phyloP scores from a whole-genome alignment of 2,329 filamentous ascomycete species.

The Neofusicoccum ribis region DNA sequence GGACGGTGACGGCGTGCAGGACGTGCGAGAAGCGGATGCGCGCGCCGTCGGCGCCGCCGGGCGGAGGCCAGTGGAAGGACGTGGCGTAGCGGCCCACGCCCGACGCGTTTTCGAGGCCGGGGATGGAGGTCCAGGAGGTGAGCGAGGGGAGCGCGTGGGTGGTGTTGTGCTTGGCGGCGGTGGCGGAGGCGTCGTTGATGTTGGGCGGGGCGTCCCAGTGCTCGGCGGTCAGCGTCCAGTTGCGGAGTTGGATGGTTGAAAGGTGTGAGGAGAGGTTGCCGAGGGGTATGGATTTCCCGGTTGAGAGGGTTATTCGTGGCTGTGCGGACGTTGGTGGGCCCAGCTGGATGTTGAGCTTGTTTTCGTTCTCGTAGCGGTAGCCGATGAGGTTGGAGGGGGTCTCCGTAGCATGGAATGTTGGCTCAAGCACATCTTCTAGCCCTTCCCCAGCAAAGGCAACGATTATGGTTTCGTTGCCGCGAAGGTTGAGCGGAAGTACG shows the following conservation, averaged over 20 bases:
- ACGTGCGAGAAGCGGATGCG: not conserved
- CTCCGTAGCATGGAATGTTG: not conserved
- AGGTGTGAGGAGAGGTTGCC: not conserved
- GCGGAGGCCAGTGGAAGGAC: not conserved
- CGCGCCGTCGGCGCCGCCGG: not conserved
- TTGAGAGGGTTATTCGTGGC: not conserved
- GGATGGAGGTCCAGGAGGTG: not conserved
- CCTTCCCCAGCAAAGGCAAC: not conserved
- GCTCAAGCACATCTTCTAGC: not conserved
- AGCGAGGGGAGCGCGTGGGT: not conserved
- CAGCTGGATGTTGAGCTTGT: not conserved
- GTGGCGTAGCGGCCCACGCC: not conserved
- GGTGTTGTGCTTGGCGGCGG: not conserved
- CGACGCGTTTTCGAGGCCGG: not conserved
- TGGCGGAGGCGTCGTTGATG: not conserved
- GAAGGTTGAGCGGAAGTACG: not conserved
- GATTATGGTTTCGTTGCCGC: not conserved
- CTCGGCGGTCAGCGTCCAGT: not conserved
- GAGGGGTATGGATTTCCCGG: not conserved
- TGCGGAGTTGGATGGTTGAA: not conserved
- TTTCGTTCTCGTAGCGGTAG: not conserved
- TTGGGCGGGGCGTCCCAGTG: not conserved
- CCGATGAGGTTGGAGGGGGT: not conserved
- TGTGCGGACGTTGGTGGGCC: not conserved
- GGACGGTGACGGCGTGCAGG: not conserved